These are phyloP conservation scores for Cornus kousa DNA, from an alignment of 148 eudicot genomes.

Conservation along the genomic window DNA sequence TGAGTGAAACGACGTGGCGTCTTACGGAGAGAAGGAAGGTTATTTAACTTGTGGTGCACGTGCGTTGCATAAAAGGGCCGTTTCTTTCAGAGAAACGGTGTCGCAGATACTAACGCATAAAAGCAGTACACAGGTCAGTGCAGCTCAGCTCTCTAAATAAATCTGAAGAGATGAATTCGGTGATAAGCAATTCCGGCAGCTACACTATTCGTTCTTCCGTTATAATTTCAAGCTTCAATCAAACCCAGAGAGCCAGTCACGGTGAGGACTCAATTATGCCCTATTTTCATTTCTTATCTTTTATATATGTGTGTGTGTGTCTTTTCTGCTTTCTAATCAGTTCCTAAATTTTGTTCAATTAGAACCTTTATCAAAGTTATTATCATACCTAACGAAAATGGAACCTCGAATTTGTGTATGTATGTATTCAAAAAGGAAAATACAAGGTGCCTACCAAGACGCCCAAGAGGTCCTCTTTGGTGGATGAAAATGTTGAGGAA, in stretches of 20 bases:
- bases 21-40: too few relatives aligned
- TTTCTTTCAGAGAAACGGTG: too few relatives aligned
- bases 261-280: conserved; percentile 5
- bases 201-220: not conserved
- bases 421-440: not conserved
- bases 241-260: not conserved
- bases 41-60: too few relatives aligned
- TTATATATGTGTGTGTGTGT: not conserved
- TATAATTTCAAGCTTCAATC: conserved; percentile 9
- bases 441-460: not conserved
- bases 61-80: too few relatives aligned
- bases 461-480: not conserved
- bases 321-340: not conserved
- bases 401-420: not conserved
- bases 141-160: too few relatives aligned
- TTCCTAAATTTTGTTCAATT: not conserved
- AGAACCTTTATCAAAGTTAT: not conserved
- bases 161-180: conserved; percentile 4
- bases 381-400: not conserved
- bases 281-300: not conserved
- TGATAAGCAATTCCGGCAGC: conserved; percentile 2
- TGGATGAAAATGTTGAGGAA: not conserved
- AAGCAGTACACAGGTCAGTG: too few relatives aligned
- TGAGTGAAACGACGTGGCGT: too few relatives aligned
- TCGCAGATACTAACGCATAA: too few relatives aligned